phyloP scores from a whole-genome alignment of 805 yeast genomes.

The Clavispora fructus region DNA sequence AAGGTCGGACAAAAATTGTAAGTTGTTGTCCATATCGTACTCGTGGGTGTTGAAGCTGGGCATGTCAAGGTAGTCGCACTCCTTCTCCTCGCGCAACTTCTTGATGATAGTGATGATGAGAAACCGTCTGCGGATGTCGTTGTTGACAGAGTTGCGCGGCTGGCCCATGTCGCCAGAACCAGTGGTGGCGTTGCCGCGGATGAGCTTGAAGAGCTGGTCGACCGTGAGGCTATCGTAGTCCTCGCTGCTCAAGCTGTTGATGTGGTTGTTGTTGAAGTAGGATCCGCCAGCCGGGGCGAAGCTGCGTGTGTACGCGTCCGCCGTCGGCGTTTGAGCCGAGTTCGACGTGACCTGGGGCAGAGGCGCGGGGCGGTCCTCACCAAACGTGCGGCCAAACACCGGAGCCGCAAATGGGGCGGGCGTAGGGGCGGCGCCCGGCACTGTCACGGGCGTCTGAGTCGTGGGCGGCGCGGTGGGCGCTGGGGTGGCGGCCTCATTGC shows the following conservation, averaged over 20 bases:
- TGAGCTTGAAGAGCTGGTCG: slow-evolving; percentile 34
- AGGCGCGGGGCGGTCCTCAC: neutral
- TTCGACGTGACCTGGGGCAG: too few relatives aligned
- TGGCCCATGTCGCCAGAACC: neutral
- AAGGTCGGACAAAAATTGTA: slow-evolving; percentile 37
- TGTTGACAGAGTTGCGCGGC: slow-evolving; percentile 15
- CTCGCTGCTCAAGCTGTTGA: slow-evolving; percentile 28
- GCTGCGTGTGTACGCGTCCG: neutral
- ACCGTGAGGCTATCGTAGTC: slow-evolving; percentile 35
- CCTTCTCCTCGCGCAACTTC: slow-evolving; percentile 35
- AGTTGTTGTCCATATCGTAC: slow-evolving; percentile 38
- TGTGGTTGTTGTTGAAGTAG: slow-evolving; percentile 1
- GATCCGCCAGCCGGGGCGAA: neutral
- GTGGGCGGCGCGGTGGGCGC: neutral
- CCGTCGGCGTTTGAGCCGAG: too few relatives aligned
- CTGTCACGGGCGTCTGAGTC: neutral
- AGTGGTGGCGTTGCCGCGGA: slow-evolving; percentile 17
- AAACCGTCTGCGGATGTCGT: slow-evolving; percentile 32
- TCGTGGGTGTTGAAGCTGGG: slow-evolving; percentile 26
- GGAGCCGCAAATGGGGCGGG: neutral
- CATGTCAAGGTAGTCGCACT: slow-evolving; percentile 28
- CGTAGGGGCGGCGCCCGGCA: neutral
- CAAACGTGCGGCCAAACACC: neutral
- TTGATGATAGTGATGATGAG: slow-evolving; percentile 31
- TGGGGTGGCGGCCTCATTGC: slow-evolving; percentile 1